Conservation (phyloP, 352 stramenopile genomes). For the Saprolegnia parasitica region DNA sequence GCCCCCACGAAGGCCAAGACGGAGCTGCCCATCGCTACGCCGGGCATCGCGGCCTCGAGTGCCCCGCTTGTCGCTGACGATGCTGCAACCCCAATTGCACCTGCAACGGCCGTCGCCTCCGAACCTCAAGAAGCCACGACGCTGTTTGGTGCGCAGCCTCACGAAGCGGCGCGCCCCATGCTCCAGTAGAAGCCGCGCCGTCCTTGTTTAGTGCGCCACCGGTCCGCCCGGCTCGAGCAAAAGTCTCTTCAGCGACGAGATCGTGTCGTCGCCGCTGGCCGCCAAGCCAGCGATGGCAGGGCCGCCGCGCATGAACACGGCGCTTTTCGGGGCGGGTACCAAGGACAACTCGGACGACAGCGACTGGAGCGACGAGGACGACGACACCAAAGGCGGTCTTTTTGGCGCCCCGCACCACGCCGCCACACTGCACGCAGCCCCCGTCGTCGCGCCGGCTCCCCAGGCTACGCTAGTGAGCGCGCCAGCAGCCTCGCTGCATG, state of each 20-base stretch:
- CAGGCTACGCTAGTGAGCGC: background rate
- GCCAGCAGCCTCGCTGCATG: background rate
- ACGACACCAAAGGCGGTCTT: conserved; percentile 29
- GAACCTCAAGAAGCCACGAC: conserved; percentile 29
- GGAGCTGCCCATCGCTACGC: background rate
- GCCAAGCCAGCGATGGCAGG: background rate
- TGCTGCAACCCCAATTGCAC: conserved; percentile 1
- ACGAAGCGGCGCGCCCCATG: conserved; percentile 26
- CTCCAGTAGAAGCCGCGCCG: background rate
- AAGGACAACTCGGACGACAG: conserved; percentile 56
- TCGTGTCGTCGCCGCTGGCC: background rate
- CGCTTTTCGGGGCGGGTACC: background rate
- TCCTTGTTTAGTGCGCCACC: background rate
- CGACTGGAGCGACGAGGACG: conserved; percentile 64
- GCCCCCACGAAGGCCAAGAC: conserved; percentile 39
- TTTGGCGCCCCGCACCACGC: background rate
- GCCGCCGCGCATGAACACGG: conserved; percentile 2
- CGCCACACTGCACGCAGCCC: background rate
- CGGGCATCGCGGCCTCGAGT: background rate
- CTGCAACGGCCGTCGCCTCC: conserved; percentile 26
- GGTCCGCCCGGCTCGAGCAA: background rate
- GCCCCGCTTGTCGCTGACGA: background rate
- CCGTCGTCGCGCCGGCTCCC: background rate
- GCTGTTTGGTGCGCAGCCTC: conserved; percentile 37
- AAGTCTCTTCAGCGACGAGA: conserved; percentile 16